Conservation (phyloP, 1,284 basidiomycete species). For the Cutaneotrichosporon cyanovorans region DNA sequence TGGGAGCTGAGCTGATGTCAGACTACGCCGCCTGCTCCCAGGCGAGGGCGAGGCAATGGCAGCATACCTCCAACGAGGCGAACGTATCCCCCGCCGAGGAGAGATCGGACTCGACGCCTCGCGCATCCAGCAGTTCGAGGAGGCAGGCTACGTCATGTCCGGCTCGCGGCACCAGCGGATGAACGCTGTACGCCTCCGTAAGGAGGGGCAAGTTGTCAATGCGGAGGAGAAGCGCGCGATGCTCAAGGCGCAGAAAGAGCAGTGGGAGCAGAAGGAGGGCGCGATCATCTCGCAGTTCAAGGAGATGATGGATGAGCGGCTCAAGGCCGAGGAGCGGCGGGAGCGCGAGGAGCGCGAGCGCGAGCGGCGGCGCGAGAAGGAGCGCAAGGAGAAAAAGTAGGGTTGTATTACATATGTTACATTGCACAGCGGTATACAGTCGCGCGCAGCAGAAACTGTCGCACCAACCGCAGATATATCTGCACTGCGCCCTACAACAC, state of each 20-base stretch:
- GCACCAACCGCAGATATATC: too few relatives aligned
- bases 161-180: slow-evolving; percentile 85
- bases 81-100: slow-evolving; percentile 93
- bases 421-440: too few relatives aligned
- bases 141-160: slow-evolving; percentile 96
- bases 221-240: slow-evolving; percentile 95
- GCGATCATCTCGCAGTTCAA: slow-evolving; percentile 60
- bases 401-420: not conserved
- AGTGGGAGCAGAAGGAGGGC: slow-evolving; percentile 76
- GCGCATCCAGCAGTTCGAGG: slow-evolving; percentile 79
- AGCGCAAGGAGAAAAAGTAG: slow-evolving; percentile 4
- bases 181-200: slow-evolving; percentile 92
- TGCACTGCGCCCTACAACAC: too few relatives aligned
- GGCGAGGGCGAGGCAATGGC: slow-evolving; percentile 98
- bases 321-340: slow-evolving; percentile 8
- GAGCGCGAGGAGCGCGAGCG: slow-evolving; percentile 1
- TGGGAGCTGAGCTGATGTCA: slow-evolving; percentile 11
- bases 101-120: slow-evolving; percentile 88
- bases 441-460: too few relatives aligned
- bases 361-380: not conserved
- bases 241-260: slow-evolving; percentile 85
- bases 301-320: slow-evolving; percentile 60
- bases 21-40: slow-evolving; percentile 72
- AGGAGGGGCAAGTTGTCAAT: slow-evolving; percentile 97
- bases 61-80: slow-evolving; percentile 78